Conservation (phyloP, 192 early-diverging fungal species). For the Coemansia sp. region DNA sequence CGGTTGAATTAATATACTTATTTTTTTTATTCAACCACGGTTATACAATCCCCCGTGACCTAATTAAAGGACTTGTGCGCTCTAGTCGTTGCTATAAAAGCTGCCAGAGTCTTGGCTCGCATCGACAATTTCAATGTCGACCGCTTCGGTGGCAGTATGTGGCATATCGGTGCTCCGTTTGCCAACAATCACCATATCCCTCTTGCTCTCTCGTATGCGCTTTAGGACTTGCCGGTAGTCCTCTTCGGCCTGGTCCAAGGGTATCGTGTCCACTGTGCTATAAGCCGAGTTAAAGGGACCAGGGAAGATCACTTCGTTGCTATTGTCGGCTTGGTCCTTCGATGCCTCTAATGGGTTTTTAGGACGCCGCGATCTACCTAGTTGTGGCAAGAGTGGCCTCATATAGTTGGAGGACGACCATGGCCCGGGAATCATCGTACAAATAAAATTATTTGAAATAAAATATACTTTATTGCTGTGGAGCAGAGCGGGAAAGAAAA, state of each 20-base stretch:
- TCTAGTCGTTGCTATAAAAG: slow-evolving; percentile 25
- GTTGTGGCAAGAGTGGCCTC: slow-evolving; percentile 31
- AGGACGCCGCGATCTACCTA: slow-evolving; percentile 14
- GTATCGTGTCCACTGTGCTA: slow-evolving; percentile 45
- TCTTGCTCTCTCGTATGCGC: slow-evolving; percentile 30
- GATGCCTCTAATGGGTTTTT: slow-evolving; percentile 46
- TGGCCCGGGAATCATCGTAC: slow-evolving; percentile 1
- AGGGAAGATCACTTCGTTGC: slow-evolving; percentile 25
- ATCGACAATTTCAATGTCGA: slow-evolving; percentile 29
- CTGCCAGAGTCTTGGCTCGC: slow-evolving; percentile 27
- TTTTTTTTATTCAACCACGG: not conserved
- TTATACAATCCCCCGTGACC: slow-evolving; percentile 4
- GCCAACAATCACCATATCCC: slow-evolving; percentile 26
- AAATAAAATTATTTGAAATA: not conserved
- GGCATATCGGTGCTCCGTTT: slow-evolving; percentile 24
- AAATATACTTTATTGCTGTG: not conserved
- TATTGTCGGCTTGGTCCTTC: slow-evolving; percentile 31
- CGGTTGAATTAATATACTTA: not conserved
- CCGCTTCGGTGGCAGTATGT: slow-evolving; percentile 4
- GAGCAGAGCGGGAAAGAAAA: not conserved
- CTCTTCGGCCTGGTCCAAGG: slow-evolving; percentile 47
- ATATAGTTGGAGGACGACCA: slow-evolving; percentile 8
- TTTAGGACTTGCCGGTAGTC: slow-evolving; percentile 40
- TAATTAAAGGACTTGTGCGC: not conserved
- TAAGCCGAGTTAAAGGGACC: slow-evolving; percentile 41